Base-by-base conservation (phyloP, 2,329 filamentous ascomycete genomes). In the Elsinoe australis region DNA sequence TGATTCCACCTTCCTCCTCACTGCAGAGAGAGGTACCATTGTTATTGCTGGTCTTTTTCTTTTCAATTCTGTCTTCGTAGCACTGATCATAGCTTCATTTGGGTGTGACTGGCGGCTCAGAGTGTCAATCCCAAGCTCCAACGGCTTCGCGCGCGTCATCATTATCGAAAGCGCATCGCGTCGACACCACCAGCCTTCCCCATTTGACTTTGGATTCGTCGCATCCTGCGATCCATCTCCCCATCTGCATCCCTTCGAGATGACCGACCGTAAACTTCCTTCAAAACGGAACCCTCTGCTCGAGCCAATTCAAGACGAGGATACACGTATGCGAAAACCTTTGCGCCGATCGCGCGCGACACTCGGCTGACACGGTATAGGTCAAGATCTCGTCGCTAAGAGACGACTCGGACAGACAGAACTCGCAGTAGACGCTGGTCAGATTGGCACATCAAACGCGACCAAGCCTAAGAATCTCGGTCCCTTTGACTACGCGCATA, bases 401-500 rank as follows among this genome's bases (percentile, higher is more conserved):
- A 85, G 92, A 61, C 85, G 90, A 57, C 76, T 98, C 36, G 92
- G 90, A 38, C 89, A 95, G 69, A 98, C 92, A 18, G 85, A 94
- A 67, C 76, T 98, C 54, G 82, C 83, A 7, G 81, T 89, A 46
- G 92, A 88, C 70, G 81, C 87, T 59, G 80, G 82, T 26, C 80
- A 84, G 57, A 71, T 82, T n/a, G 79, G 79, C 51, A 78, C 79
- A 7, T 76, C 78, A 31, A 83, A 81, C 65, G 82, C 87, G 54
- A 79, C 81, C 49, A 86, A 87, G 63, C 73, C 80, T 38, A 75
- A 83, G 56, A 81, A 83, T 56, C 73, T 92, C 52, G 87, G 87
- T 45, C 80, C 83, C 38, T 95, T 98, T 64, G 92, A 96, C 67
- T 98, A 98, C 67, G 90, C 89, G 55, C 92, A 98, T 64, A 75